Evolutionary conservation across 2,329 filamentous ascomycete species (phyloP), one percentile per base, ranked within the genome.

Genomic region (Pseudogymnoascus sp.): DNA sequence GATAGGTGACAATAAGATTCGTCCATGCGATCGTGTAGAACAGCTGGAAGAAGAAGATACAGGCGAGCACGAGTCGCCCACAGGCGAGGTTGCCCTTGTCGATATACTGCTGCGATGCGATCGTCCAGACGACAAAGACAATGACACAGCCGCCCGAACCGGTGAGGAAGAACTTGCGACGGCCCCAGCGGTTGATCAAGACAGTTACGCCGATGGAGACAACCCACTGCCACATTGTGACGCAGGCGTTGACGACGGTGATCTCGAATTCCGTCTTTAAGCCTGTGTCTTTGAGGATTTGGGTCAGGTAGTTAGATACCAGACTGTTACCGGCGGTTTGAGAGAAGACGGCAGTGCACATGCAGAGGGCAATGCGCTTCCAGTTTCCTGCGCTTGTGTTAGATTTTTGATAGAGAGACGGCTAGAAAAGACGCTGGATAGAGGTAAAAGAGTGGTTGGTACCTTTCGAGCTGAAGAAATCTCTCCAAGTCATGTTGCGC

Each of bases 21-120:
- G 75, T 78, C 77, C 76, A 79, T 1, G 74, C 76, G 35, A 77
- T 71, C 0, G 74, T 76, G 60, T 78, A 78, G 36, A 77, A 77
- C 0, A 69, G 71, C 27, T 77, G 73, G 66, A 77, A 78, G 35
- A 78, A 60, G 63, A 78, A 78, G 62, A 79, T 77, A 61, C 74
- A 78, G 0, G 74, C 75, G 3, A 79, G 65, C 0, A 79, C 76
- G 0, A 75, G 66, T 1, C 73, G 71, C 0, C 74, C 75, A 0
- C 68, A 73, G 0, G 69, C 68, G 0, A 74, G 17, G 3, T 71
- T 75, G 3, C 67, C 67, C 3, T 65, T 63, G 33, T 76, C 73
- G 0, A 74, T 70, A 39, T 75, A 78, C 33, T 74, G 70, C 62
- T 76, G 72, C 0, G 75, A 74, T 0, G 74, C 71, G 72, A 70